Percentiles rank a stretch among this genome's conserved stretches.
phyloP scores from a whole-genome alignment of 345 rosid species.

The Corymbia maculata region DNA sequence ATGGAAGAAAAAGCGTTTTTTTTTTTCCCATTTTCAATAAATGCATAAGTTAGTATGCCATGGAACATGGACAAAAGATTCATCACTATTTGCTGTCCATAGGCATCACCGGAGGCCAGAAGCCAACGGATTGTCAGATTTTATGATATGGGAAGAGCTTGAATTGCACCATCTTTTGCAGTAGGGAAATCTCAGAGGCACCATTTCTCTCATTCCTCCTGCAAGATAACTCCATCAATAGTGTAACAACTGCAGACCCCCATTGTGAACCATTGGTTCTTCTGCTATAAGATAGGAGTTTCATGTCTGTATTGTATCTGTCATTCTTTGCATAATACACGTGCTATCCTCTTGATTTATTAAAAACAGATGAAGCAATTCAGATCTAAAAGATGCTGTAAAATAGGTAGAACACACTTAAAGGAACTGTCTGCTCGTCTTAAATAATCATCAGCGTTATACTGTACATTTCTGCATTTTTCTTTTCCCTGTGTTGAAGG shows the following conservation, averaged over 20 bases:
- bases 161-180: background rate
- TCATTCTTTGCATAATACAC: background rate
- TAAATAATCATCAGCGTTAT: background rate
- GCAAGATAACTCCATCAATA: background rate
- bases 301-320: background rate
- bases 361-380: background rate
- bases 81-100: background rate
- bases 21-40: background rate
- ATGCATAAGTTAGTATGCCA: background rate
- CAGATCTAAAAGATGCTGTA: background rate
- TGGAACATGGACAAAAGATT: background rate
- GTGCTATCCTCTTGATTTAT: background rate
- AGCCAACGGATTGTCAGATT: background rate
- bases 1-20: background rate
- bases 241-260: background rate
- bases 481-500: background rate
- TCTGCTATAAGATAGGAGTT: background rate
- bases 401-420: background rate
- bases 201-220: background rate
- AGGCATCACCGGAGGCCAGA: background rate
- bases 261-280: background rate
- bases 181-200: background rate
- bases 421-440: background rate
- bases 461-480: background rate
- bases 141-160: background rate